Conservation (phyloP, 2,329 filamentous ascomycete genomes). For the Calonectria fujianensis region DNA sequence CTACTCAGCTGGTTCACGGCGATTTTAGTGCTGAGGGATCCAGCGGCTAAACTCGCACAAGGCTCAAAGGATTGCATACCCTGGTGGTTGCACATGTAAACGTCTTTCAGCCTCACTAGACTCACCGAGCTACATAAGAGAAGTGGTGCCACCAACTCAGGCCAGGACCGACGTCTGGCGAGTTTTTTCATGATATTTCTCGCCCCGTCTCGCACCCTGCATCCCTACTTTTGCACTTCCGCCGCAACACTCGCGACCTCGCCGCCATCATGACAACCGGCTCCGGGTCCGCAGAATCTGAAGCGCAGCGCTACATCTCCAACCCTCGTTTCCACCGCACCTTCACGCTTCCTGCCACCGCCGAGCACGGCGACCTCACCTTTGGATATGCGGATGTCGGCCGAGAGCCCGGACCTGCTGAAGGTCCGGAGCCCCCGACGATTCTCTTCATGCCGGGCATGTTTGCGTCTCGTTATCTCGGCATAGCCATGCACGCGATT, state of each 20-base stretch:
- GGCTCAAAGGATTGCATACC: neutral
- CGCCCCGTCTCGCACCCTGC: neutral
- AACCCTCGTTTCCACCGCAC: slow-evolving; percentile 53
- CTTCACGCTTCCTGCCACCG: slow-evolving; percentile 52
- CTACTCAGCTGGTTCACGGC: neutral
- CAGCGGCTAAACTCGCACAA: neutral
- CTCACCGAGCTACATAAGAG: neutral
- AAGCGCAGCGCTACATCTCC: slow-evolving; percentile 44
- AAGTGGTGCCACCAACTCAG: neutral
- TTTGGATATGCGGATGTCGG: slow-evolving; percentile 58
- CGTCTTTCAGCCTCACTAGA: neutral
- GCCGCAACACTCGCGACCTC: neutral
- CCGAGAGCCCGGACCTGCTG: slow-evolving; percentile 7
- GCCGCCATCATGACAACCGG: neutral
- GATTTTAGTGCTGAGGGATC: neutral
- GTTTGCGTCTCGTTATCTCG: slow-evolving; percentile 55
- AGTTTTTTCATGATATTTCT: neutral
- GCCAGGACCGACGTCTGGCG: neutral
- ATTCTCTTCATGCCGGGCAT: slow-evolving; percentile 57
- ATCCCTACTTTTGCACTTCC: neutral
- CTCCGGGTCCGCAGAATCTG: neutral
- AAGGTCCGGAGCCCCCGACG: slow-evolving; percentile 45
- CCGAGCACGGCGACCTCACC: slow-evolving; percentile 45
- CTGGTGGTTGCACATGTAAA: neutral
- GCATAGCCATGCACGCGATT: slow-evolving; percentile 57